These are phyloP conservation scores for Cyclanthera cordifolia DNA, from an alignment of 306 rosid species.

Conservation along the genomic window DNA sequence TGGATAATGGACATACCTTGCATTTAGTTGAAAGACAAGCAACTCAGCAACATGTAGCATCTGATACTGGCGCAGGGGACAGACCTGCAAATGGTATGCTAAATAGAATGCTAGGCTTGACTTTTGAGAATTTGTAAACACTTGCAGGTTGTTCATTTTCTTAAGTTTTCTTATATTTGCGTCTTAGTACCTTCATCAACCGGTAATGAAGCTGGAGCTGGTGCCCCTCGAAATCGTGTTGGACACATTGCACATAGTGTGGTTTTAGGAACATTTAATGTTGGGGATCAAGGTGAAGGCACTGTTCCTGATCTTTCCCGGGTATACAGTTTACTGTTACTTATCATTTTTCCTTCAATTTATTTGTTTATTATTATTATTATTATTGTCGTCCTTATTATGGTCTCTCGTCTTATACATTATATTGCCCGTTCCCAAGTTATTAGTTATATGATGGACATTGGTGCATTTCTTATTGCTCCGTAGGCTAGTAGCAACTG, in stretches of 20 bases:
- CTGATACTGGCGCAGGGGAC: conserved; percentile 45
- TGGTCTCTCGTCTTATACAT: background rate
- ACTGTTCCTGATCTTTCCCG: conserved; percentile 64
- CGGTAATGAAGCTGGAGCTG: conserved; percentile 52
- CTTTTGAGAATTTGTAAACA: background rate
- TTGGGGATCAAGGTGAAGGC: conserved; percentile 90
- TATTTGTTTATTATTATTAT: background rate
- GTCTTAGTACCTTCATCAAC: conserved; percentile 11
- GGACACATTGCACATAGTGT: conserved; percentile 96
- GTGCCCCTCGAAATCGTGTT: conserved; percentile 53
- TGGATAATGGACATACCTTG: conserved; percentile 90
- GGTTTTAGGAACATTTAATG: conserved; percentile 86
- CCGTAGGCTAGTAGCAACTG: background rate
- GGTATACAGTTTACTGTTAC: conserved; percentile 27
- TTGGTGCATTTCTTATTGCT: background rate
- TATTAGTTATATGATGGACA: background rate
- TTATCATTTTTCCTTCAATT: conserved; percentile 5
- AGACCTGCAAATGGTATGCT: conserved; percentile 26
- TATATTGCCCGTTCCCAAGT: background rate
- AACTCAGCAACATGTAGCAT: conserved; percentile 42
- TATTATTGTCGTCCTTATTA: background rate
- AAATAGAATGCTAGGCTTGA: background rate
- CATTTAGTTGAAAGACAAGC: conserved; percentile 94
- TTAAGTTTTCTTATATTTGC: conserved; percentile 18
- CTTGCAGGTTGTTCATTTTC: background rate